A percentile compares a stretch with the other conserved stretches of the same genome.
These are phyloP conservation scores for Myxozyma lipomycoides DNA, from an alignment of 805 yeast species.

Conservation along the genomic window DNA sequence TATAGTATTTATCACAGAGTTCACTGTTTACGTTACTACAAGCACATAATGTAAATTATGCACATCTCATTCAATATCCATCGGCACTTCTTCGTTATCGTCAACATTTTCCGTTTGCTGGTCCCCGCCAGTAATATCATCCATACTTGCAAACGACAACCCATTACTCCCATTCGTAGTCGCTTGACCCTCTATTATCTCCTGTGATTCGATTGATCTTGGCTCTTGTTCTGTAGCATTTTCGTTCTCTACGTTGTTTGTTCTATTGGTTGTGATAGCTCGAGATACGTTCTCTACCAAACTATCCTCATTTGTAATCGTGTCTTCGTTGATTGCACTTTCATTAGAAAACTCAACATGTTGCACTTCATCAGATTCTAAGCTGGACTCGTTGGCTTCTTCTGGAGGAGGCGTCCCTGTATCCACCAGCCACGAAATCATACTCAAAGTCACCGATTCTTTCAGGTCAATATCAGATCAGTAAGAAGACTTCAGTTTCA, in stretches of 20 bases:
- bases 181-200: no score
- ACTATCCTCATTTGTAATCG: no score
- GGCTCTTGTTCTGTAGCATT: no score
- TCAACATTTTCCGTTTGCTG: not conserved
- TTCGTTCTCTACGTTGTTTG: no score
- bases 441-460: constrained; percentile 29
- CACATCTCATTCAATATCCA: constrained; percentile 1
- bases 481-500: not conserved
- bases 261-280: no score
- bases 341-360: constrained; percentile 3
- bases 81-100: not conserved
- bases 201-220: no score
- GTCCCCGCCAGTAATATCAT: not conserved
- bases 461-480: not conserved
- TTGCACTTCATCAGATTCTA: not conserved
- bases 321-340: not conserved
- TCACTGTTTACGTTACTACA: not conserved
- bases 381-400: not conserved
- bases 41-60: not conserved
- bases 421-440: constrained; percentile 31
- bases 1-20: not conserved
- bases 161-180: not conserved
- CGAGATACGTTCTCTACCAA: no score
- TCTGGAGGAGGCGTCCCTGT: constrained; percentile 30
- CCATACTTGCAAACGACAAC: not conserved